Base-by-base conservation (phyloP, 768 basidiomycete genomes). In the Termitomyces sp. region DNA sequence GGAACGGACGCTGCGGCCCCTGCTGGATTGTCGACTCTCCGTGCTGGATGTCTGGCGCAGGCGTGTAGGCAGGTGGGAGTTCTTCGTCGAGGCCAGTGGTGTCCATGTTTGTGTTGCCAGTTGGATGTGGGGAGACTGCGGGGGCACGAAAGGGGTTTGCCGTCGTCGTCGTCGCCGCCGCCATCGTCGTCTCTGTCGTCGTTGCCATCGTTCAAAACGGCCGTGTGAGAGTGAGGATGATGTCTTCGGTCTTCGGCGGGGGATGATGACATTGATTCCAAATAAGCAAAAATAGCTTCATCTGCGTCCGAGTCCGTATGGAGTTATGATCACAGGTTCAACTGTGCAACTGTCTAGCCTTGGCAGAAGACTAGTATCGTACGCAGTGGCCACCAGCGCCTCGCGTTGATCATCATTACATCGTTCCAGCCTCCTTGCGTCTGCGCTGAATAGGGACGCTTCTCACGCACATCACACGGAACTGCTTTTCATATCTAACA, bases 61-160 rank as follows among this genome's bases (percentile, higher is more conserved):
- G 72, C 0, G 88, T 88, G 64, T 91, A 92, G 0, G 88, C 83
- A 0, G 90, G 90, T 0, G 88, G 89, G 12, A 75, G 71, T 20
- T 85, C 84, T n/a, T 85, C 85, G 2, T 72, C 67, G 28, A 78
- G 60, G 13, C 63, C 61, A 28, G 38, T 48, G 26, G 14, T 57
- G 58, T 36, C 5, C 1, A 6, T 9, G 16, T 30, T 30, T 12
- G 24, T 46, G 51, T 55, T 12, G 30, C 48, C n/a, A n/a, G 71
- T 74, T 2, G 68, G 57, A 28, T 66, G 68, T 10, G 71, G 73
- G 1, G 72, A 64, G 2, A 63, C 56, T 2, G 62, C 61, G 9
- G 65, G 70, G 1, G 70, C 62, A 40, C 69, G 69, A 59, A 76
- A 76, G 0, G 75, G 74, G 35, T 76, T 75, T 36, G 62, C 60